Percentiles rank a stretch among this genome's conserved stretches.
Evolutionary conservation across 495 filamentous ascomycete genomes (phyloP).

Genomic region (Terfezia boudieri): DNA sequence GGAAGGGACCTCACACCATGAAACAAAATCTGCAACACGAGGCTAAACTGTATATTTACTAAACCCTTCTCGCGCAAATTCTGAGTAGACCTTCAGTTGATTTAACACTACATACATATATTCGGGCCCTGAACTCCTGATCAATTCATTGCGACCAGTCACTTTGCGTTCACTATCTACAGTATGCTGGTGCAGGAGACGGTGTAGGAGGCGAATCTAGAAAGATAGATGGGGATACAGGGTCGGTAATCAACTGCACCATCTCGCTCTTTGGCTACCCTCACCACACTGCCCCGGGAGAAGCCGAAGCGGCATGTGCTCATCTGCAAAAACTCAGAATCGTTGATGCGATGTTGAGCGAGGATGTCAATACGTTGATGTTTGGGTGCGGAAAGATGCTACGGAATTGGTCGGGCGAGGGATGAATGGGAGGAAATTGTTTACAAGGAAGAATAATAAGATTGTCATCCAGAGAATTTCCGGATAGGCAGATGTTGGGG

Average conservation of each 20-base stretch:
- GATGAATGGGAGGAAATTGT: slow-evolving; percentile 67
- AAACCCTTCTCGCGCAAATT: too few relatives aligned
- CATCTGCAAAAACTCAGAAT: slow-evolving; percentile 59
- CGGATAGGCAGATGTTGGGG: slow-evolving; percentile 49
- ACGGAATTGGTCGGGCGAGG: slow-evolving; percentile 54
- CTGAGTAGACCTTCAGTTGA: too few relatives aligned
- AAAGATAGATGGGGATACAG: too few relatives aligned
- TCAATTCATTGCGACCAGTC: too few relatives aligned
- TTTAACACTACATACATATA: too few relatives aligned
- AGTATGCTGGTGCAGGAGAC: too few relatives aligned
- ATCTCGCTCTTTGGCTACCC: slow-evolving; percentile 51
- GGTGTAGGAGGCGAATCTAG: too few relatives aligned
- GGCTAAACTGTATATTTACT: too few relatives aligned
- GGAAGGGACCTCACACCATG: too few relatives aligned
- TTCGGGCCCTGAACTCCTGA: too few relatives aligned
- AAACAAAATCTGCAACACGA: too few relatives aligned
- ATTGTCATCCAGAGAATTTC: slow-evolving; percentile 68
- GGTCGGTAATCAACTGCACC: not conserved
- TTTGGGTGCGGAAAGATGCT: slow-evolving; percentile 65
- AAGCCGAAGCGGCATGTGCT: slow-evolving; percentile 93
- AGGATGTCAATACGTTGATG: slow-evolving; percentile 97
- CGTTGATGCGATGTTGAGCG: slow-evolving; percentile 86
- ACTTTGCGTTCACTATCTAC: too few relatives aligned
- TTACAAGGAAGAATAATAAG: slow-evolving; percentile 47
- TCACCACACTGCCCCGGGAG: slow-evolving; percentile 71